phyloP scores from a whole-genome alignment of 129 eudicot species.

The Heracleum sosnowskyi region DNA sequence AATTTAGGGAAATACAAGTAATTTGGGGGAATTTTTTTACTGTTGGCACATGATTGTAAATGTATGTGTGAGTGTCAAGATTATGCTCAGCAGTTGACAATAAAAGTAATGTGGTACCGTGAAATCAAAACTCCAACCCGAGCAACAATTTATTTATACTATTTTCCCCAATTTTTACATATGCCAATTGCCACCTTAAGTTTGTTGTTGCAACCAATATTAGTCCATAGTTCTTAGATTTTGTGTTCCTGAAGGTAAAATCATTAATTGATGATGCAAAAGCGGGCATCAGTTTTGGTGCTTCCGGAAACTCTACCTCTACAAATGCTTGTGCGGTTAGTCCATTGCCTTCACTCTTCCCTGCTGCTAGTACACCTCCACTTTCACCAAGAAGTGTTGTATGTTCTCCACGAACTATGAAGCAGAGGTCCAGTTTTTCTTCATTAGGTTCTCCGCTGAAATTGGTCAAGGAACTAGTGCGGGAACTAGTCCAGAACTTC shows the following conservation, averaged over 20 bases:
- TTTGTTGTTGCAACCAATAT: too few species aligned
- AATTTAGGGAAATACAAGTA: too few species aligned
- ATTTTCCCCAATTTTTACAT: neutral
- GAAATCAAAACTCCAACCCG: neutral
- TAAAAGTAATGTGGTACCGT: neutral
- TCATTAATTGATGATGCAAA: conserved; percentile 50
- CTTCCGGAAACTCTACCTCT: conserved; percentile 41
- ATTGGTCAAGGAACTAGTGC: conserved; percentile 37
- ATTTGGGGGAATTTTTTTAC: too few species aligned
- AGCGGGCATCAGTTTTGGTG: conserved; percentile 30
- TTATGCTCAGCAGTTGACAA: neutral
- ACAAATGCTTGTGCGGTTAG: conserved; percentile 34
- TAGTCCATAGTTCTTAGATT: neutral
- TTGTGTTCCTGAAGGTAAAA: conserved; percentile 35
- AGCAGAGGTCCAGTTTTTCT: conserved; percentile 45
- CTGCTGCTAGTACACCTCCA: conserved; percentile 47
- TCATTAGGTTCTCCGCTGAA: conserved; percentile 52
- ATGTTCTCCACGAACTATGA: conserved; percentile 50
- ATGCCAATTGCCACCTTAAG: neutral
- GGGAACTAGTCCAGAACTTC: too few species aligned
- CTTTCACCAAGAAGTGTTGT: conserved; percentile 66
- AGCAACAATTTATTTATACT: neutral
- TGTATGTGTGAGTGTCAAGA: neutral
- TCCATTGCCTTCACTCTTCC: conserved; percentile 38
- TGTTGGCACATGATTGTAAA: too few species aligned